Evolutionary conservation across 176 grass and related monocot genomes (phyloP).

Genomic region (Zizania latifolia): DNA sequence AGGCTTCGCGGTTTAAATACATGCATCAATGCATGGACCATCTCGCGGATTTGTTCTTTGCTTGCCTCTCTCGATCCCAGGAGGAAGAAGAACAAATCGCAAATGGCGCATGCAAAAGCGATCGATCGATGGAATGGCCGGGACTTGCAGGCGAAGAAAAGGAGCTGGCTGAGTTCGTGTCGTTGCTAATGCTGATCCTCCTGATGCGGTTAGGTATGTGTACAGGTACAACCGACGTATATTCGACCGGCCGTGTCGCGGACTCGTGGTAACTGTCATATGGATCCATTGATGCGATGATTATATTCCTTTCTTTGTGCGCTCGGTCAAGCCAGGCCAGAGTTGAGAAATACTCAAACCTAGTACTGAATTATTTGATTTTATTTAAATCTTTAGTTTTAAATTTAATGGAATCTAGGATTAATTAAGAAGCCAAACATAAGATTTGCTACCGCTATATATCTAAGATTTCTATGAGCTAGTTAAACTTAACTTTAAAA

Average conservation of each 20-base stretch:
- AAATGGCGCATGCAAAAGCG: constrained; percentile 5
- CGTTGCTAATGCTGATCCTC: neutral
- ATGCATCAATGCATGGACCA: neutral
- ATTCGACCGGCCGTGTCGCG: neutral
- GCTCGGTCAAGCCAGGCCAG: too few species aligned
- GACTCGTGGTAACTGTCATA: too few species aligned
- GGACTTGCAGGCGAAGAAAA: constrained; percentile 41
- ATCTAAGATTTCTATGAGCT: too few species aligned
- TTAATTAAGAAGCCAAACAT: too few species aligned
- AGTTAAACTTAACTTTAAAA: too few species aligned
- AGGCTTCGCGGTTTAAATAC: constrained; percentile 9
- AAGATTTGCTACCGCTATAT: too few species aligned
- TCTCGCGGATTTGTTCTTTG: constrained; percentile 45
- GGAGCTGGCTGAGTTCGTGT: constrained; percentile 21
- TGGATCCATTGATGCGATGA: too few species aligned
- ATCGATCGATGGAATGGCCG: neutral
- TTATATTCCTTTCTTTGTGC: neutral
- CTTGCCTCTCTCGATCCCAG: constrained; percentile 39
- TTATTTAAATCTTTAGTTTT: too few species aligned
- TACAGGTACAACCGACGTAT: neutral
- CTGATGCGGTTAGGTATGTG: constrained; percentile 1
- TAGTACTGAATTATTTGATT: too few species aligned
- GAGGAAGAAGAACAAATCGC: constrained; percentile 1
- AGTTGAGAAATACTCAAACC: too few species aligned
- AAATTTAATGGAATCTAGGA: too few species aligned